Evolutionary conservation across 805 yeast species (phyloP).

Genomic region (Hanseniaspora jakobsenii): DNA sequence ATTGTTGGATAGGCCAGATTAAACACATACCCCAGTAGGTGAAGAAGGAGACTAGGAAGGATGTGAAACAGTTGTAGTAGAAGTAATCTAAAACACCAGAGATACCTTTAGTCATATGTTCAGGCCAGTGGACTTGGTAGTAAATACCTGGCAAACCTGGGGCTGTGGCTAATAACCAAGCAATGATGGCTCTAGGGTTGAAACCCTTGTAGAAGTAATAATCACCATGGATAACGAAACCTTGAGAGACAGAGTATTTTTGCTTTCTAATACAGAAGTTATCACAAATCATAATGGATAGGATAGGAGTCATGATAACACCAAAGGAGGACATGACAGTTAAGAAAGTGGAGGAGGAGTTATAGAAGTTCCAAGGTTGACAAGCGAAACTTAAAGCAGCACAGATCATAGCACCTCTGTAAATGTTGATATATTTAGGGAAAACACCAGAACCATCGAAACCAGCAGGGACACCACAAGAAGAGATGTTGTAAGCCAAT

Average conservation of each 20-base stretch:
- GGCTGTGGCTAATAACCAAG: slow-evolving; percentile 30
- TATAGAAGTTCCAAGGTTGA: slow-evolving; percentile 33
- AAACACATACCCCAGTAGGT: slow-evolving; percentile 29
- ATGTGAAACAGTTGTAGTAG: slow-evolving; percentile 35
- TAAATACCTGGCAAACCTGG: slow-evolving; percentile 42
- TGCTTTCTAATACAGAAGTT: slow-evolving; percentile 30
- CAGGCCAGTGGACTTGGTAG: slow-evolving; percentile 28
- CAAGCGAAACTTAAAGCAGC: slow-evolving; percentile 30
- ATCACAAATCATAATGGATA: slow-evolving; percentile 33
- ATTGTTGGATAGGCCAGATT: slow-evolving; percentile 30
- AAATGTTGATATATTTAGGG: slow-evolving; percentile 33
- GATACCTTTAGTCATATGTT: slow-evolving; percentile 17
- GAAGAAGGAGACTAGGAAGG: slow-evolving; percentile 32
- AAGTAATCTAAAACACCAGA: slow-evolving; percentile 35
- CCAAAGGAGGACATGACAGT: slow-evolving; percentile 32
- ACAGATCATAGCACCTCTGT: slow-evolving; percentile 31
- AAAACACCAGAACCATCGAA: slow-evolving; percentile 34
- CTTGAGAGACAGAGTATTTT: slow-evolving; percentile 28
- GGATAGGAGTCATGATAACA: slow-evolving; percentile 31
- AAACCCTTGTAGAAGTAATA: slow-evolving; percentile 32
- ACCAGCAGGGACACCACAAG: slow-evolving; percentile 34
- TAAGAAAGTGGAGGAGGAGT: slow-evolving; percentile 29
- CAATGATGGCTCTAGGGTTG: slow-evolving; percentile 31
- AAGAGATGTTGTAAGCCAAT: slow-evolving; percentile 31
- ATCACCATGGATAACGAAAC: slow-evolving; percentile 24